Conservation (phyloP, 2,329 filamentous ascomycete species). For the Apiospora saccharicola region DNA sequence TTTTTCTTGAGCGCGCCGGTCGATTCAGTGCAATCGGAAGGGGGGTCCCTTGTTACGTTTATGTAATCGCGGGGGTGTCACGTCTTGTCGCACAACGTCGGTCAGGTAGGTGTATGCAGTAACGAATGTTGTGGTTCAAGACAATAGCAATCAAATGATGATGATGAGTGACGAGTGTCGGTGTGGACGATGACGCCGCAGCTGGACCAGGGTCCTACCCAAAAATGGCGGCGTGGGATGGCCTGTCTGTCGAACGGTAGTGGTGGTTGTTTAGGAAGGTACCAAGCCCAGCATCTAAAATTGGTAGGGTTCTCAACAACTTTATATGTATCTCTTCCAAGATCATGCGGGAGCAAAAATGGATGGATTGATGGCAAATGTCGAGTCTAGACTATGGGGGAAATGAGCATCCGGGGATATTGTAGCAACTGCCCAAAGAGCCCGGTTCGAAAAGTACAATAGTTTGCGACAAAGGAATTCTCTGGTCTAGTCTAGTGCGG, state of each 20-base stretch:
- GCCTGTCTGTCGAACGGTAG: conserved; percentile 18
- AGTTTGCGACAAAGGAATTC: conserved; percentile 4
- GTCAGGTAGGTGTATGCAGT: conserved; percentile 16
- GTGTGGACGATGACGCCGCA: conserved; percentile 19
- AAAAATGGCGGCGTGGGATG: conserved; percentile 24
- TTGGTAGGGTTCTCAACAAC: not conserved
- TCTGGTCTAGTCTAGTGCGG: not conserved
- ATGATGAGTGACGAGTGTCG: conserved; percentile 16
- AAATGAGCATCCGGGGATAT: not conserved
- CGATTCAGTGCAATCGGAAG: not conserved
- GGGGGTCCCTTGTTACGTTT: not conserved
- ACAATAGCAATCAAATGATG: conserved; percentile 23
- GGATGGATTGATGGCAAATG: not conserved
- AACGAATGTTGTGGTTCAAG: conserved; percentile 17
- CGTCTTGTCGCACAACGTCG: conserved; percentile 16
- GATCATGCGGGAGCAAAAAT: not conserved
- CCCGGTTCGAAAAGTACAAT: not conserved
- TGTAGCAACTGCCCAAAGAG: not conserved
- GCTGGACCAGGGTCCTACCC: conserved; percentile 27
- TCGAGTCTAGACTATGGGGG: not conserved
- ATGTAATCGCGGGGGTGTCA: not conserved
- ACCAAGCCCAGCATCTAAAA: not conserved
- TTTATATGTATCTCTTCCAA: not conserved
- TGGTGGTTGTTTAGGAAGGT: conserved; percentile 5
- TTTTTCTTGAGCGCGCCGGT: not conserved